Evolutionary conservation across 2,329 filamentous ascomycete genomes (phyloP).

Genomic region (Epichloe elymi): DNA sequence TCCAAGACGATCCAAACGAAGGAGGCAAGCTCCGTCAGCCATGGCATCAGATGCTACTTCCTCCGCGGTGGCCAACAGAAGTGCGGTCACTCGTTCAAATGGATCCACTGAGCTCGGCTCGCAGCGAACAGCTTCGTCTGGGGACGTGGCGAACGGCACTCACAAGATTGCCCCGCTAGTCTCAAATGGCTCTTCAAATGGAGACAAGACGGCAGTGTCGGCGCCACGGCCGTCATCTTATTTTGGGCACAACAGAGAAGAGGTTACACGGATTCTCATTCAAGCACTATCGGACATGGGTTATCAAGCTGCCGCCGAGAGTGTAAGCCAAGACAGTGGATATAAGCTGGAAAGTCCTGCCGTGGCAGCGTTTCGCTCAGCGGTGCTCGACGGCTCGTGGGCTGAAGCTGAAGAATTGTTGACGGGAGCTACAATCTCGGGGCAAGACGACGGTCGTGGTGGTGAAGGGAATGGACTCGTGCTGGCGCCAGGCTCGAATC

Average conservation of each 20-base stretch:
- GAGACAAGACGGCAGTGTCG: constrained; percentile 12
- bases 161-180: constrained; percentile 28
- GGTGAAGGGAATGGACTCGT: constrained; percentile 47
- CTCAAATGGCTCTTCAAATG: constrained; percentile 41
- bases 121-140: constrained; percentile 12
- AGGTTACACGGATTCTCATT: constrained; percentile 84
- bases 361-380: constrained; percentile 72
- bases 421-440: constrained; percentile 33
- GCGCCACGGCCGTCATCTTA: constrained; percentile 33
- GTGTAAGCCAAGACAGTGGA: constrained; percentile 68
- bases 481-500: constrained; percentile 62
- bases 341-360: constrained; percentile 75
- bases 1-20: constrained; percentile 28
- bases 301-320: constrained; percentile 63
- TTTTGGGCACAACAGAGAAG: constrained; percentile 78
- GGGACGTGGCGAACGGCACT: constrained; percentile 31
- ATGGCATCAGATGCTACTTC: constrained; percentile 51
- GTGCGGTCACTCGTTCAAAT: constrained; percentile 24
- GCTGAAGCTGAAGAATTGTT: constrained; percentile 70
- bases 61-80: constrained; percentile 41
- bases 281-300: constrained; percentile 84
- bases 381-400: constrained; percentile 75
- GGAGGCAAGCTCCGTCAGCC: constrained; percentile 41
- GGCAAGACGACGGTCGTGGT: constrained; percentile 18
- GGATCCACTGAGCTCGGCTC: constrained; percentile 25